phyloP scores from a whole-genome alignment of 768 basidiomycete species.

The Cystobasidium onofrii region DNA sequence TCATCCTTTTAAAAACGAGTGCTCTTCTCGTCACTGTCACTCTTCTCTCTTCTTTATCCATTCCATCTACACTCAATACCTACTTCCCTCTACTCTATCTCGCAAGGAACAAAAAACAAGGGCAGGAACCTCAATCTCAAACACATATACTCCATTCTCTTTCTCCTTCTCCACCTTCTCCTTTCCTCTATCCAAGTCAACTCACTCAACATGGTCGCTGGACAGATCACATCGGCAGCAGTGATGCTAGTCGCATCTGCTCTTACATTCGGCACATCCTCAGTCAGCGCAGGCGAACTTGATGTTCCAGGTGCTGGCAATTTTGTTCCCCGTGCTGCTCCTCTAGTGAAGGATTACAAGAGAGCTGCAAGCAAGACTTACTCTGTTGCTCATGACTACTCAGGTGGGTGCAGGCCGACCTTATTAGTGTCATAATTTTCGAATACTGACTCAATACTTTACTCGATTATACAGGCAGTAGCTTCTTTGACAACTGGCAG shows the following conservation, averaged over 20 bases:
- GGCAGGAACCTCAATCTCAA: neutral
- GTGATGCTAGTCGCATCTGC: neutral
- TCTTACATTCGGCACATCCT: neutral
- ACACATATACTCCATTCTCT: neutral
- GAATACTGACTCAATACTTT: neutral
- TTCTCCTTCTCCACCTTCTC: neutral
- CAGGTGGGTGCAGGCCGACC: neutral
- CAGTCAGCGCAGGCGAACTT: neutral
- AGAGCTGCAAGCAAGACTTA: neutral
- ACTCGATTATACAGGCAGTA: neutral
- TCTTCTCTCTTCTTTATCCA: neutral
- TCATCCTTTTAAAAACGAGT: neutral
- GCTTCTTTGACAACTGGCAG: slow-evolving; percentile 22
- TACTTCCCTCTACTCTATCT: neutral
- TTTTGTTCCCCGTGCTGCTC: slow-evolving; percentile 8
- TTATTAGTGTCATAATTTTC: neutral
- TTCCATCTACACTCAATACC: neutral
- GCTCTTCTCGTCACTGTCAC: neutral
- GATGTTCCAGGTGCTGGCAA: slow-evolving; percentile 7
- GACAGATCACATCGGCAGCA: neutral
- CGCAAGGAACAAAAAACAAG: neutral
- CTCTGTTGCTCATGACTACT: neutral
- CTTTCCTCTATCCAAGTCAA: neutral
- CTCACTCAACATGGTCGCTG: neutral
- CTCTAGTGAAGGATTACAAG: slow-evolving; percentile 6